Evolutionary conservation across 2,329 filamentous ascomycete species (phyloP).

Genomic region (Chalaropsis thielavioides): DNA sequence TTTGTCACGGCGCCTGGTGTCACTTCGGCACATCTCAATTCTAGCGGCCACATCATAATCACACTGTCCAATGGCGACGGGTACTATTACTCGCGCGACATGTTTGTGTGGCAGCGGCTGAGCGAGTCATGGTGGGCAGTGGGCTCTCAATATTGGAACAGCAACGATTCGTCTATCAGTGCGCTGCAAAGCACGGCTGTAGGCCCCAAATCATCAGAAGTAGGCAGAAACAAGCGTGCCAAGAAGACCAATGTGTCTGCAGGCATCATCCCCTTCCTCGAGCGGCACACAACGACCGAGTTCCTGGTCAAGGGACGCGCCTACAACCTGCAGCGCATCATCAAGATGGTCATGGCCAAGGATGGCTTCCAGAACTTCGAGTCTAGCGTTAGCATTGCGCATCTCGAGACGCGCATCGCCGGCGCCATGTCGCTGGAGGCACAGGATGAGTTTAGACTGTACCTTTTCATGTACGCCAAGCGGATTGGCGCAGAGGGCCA

Average conservation of each 20-base stretch:
- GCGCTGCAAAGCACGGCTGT: conserved; percentile 60
- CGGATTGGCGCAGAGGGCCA: conserved; percentile 81
- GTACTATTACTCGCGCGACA: conserved; percentile 69
- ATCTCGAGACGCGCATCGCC: conserved; percentile 87
- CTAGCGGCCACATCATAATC: conserved; percentile 71
- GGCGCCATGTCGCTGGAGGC: conserved; percentile 74
- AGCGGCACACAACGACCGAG: conserved; percentile 88
- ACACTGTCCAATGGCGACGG: conserved; percentile 90
- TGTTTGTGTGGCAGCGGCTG: conserved; percentile 90
- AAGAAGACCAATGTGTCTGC: conserved; percentile 55
- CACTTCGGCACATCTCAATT: conserved; percentile 83
- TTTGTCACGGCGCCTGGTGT: conserved; percentile 68
- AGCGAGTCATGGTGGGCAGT: conserved; percentile 98
- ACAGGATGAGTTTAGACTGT: conserved; percentile 82
- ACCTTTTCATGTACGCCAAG: conserved; percentile 97
- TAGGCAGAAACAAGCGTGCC: conserved; percentile 33
- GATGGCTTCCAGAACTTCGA: conserved; percentile 91
- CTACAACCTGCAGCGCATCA: conserved; percentile 77
- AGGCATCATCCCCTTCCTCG: conserved; percentile 82
- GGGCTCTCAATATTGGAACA: conserved; percentile 97
- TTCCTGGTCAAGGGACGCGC: conserved; percentile 82
- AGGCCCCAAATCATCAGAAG: conserved; percentile 32
- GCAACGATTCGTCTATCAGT: conserved; percentile 76
- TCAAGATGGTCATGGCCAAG: conserved; percentile 74
- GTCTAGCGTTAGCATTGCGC: conserved; percentile 78